Base-by-base conservation (phyloP, 805 yeast species). In the Monosporozyma servazzii region DNA sequence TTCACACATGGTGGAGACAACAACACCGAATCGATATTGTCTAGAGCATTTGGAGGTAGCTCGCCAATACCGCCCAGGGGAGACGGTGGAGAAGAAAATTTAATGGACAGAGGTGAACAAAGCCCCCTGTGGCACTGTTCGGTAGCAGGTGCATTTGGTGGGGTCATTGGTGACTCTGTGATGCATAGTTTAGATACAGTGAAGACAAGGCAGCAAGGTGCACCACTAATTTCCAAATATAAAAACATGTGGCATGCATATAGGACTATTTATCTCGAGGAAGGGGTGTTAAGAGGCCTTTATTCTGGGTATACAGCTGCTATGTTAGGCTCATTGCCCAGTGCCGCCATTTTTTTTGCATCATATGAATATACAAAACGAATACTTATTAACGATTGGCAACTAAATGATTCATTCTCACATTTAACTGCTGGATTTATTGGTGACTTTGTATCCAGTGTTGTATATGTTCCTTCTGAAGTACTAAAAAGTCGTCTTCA, bases 111-210 rank as follows among this genome's bases (percentile, higher is more conserved):
- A 33, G 33, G 41, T 5, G 23, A 21, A 15, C 30, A 37, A 15
- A 33, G 43, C 10, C 30, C 50, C 4, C 13, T 48, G 13, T 31
- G 30, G 37, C 37, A 48, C 31, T 40, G 53, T 37, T 21, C 50
- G 4, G 78, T 61, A 80, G 88, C 63, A 0, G 99, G 99, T 42
- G 97, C 96, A 0, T 69, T 91, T 47, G 99, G 99, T 7, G 99
- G 98, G 1, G 82, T 87, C 50, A 79, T 90, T 39, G 98, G 97
- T 13, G 99, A 91, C 62, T 77, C 93, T 1, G 71, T 80, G 30
- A 93, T 93, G 97, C 97, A 93, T 68, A 90, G 98, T 0, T 70
- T 93, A 36, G 99, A 93, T 64, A 93, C 99, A 0, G 96, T 93
- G 31, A 93, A 93, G 66, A 93, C 99, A 2, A 75, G 99, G 55